These are phyloP conservation scores for Sclerotinia trifoliorum DNA, from an alignment of 2,329 filamentous ascomycete genomes.

Conservation along the genomic window DNA sequence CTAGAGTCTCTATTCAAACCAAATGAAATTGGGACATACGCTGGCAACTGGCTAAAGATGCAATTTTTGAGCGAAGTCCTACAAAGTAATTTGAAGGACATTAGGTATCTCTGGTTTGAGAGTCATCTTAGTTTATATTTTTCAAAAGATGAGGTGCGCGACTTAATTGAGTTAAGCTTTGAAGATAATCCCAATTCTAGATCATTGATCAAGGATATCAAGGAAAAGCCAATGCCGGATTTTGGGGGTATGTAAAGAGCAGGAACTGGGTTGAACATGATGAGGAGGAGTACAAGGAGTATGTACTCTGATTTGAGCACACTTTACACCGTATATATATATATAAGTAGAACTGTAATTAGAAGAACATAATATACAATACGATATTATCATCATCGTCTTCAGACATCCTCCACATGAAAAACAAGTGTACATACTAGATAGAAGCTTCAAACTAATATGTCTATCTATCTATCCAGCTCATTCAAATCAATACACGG, in stretches of 20 bases:
- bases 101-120: constrained; percentile 63
- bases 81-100: constrained; percentile 64
- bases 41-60: constrained; percentile 60
- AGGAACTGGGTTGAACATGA: not conserved
- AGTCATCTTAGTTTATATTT: constrained; percentile 66
- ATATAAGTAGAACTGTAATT: not conserved
- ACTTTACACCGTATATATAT: not conserved
- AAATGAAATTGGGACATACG: constrained; percentile 59
- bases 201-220: constrained; percentile 59
- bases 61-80: constrained; percentile 64
- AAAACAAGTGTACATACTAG: no score
- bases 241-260: not conserved
- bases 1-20: constrained; percentile 59
- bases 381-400: no score
- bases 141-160: constrained; percentile 58
- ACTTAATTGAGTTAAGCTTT: constrained; percentile 62
- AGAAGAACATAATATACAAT: not conserved
- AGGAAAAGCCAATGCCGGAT: constrained; percentile 39
- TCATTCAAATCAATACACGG: no score
- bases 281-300: not conserved
- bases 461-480: no score
- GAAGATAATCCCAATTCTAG: constrained; percentile 58
- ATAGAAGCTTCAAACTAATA: no score
- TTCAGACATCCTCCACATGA: no score
- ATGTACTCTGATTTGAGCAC: not conserved